These are phyloP conservation scores for Penicillium canariense DNA, from an alignment of 495 filamentous ascomycete species.

Conservation along the genomic window DNA sequence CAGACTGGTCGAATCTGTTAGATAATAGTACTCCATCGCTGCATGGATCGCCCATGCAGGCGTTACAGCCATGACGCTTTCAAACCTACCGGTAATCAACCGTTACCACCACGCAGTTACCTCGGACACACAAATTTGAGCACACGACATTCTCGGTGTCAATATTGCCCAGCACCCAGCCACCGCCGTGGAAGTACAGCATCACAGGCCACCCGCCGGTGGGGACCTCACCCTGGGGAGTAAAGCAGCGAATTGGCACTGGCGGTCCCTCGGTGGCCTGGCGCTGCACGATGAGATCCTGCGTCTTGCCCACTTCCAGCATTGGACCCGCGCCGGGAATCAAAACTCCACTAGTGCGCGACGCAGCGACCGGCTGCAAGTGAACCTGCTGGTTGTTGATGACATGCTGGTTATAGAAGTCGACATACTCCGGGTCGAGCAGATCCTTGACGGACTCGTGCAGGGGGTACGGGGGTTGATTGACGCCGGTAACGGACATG, in stretches of 20 bases:
- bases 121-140: conserved; percentile 50
- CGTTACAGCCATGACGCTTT: not conserved
- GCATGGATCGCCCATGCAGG: not conserved
- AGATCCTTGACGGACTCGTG: conserved; percentile 47
- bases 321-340: conserved; percentile 55
- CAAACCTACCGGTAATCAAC: conserved; percentile 56
- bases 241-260: conserved; percentile 47
- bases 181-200: conserved; percentile 58
- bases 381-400: conserved; percentile 50
- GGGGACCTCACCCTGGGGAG: conserved; percentile 42
- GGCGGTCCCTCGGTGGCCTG: conserved; percentile 47
- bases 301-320: conserved; percentile 47
- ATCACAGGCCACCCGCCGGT: conserved; percentile 53
- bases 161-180: conserved; percentile 59
- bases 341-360: conserved; percentile 49
- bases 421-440: conserved; percentile 51
- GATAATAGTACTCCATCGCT: not conserved
- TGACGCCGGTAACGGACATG: conserved; percentile 29
- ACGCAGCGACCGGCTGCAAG: conserved; percentile 52
- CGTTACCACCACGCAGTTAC: conserved; percentile 51
- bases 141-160: conserved; percentile 59
- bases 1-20: conserved; percentile 24
- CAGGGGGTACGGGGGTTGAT: conserved; percentile 54
- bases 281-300: conserved; percentile 47
- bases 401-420: conserved; percentile 55